Conservation (phyloP, 2,329 filamentous ascomycete species). For the Sclerotinia spermophila region DNA sequence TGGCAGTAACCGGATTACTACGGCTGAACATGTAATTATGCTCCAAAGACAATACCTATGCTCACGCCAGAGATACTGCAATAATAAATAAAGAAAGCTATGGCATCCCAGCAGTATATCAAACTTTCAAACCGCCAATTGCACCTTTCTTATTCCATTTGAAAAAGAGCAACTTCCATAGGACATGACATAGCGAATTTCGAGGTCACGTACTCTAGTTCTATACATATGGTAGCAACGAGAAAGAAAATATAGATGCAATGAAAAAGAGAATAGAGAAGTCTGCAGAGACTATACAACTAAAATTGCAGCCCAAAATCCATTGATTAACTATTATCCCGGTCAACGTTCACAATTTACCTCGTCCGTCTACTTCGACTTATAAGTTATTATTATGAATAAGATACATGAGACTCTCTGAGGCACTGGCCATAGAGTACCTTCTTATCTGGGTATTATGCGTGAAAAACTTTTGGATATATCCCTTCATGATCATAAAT, state of each 20-base stretch:
- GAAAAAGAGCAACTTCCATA: not conserved
- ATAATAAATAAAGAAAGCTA: not conserved
- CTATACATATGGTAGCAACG: not conserved
- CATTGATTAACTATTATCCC: not conserved
- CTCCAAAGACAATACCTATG: not conserved
- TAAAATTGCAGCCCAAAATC: not conserved
- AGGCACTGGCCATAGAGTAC: not conserved
- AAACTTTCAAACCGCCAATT: rapidly evolving
- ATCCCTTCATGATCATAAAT: not conserved
- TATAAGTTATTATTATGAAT: not conserved
- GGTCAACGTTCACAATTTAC: not conserved
- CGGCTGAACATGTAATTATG: not conserved
- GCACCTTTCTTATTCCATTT: not conserved
- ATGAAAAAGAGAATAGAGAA: not conserved
- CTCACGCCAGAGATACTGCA: not conserved
- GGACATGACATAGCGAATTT: not conserved
- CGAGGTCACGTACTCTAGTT: not conserved
- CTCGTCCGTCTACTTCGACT: not conserved
- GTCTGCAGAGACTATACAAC: not conserved
- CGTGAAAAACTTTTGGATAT: not conserved
- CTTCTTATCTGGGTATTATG: not conserved
- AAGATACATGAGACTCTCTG: not conserved
- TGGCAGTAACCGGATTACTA: not conserved
- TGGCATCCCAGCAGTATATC: not conserved
- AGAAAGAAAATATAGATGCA: not conserved